A percentile compares a stretch with the other conserved stretches of the same genome.
These are phyloP conservation scores for Starmera amethionina DNA, from an alignment of 805 yeast species.

Conservation along the genomic window DNA sequence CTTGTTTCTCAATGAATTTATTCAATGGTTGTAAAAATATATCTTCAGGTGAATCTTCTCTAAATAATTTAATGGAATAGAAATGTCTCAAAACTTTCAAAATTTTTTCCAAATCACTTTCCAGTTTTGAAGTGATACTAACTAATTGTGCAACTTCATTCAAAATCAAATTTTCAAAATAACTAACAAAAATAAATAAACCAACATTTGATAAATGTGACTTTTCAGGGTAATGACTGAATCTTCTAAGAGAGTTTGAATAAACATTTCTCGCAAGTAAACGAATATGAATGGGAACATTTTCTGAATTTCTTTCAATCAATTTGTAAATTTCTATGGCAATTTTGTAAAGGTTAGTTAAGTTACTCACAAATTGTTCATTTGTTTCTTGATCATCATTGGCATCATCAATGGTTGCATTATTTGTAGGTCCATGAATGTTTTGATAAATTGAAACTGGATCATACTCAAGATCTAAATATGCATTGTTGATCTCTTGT, in stretches of 20 bases:
- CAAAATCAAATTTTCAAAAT: constrained; percentile 38
- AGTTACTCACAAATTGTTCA: constrained; percentile 55
- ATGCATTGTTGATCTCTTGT: constrained; percentile 17
- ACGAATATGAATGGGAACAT: constrained; percentile 48
- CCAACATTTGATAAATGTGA: constrained; percentile 62
- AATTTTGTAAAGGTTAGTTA: constrained; percentile 65
- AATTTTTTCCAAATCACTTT: constrained; percentile 37
- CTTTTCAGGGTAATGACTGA: constrained; percentile 50
- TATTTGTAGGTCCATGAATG: constrained; percentile 28
- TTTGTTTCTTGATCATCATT: constrained; percentile 75
- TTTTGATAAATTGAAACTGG: constrained; percentile 49
- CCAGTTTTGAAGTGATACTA: constrained; percentile 31
- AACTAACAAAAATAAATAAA: constrained; percentile 40
- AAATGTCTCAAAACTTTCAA: constrained; percentile 54
- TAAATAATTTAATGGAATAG: constrained; percentile 60
- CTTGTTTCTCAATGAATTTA: constrained; percentile 50
- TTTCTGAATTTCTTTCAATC: constrained; percentile 32
- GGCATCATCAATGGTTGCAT: constrained; percentile 52
- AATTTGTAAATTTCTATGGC: constrained; percentile 50
- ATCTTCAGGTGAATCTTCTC: constrained; percentile 28
- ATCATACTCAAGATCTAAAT: constrained; percentile 66
- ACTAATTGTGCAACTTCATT: constrained; percentile 41
- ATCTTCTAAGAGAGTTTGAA: constrained; percentile 29
- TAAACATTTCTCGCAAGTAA: constrained; percentile 42
- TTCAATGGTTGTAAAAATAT: constrained; percentile 73